Evolutionary conservation across 345 rosid species (phyloP).

Genomic region (Salix koriyanagi): DNA sequence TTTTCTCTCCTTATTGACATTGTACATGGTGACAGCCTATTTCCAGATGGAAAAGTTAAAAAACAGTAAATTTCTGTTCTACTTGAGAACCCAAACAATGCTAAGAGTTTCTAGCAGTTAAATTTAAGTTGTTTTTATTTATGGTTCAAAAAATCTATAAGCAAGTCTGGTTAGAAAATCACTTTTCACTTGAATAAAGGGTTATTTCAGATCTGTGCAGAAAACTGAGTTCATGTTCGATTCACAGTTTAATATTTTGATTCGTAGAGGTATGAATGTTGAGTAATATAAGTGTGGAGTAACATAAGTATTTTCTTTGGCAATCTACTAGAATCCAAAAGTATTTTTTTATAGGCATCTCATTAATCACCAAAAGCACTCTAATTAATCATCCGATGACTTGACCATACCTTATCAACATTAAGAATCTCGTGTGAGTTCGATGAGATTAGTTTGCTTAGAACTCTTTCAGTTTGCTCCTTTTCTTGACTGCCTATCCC

Average conservation of each 20-base stretch:
- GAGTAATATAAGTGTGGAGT: no score
- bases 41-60: background rate
- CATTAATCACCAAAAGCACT: no score
- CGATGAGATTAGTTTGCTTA: constrained; percentile 73
- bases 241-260: no score
- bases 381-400: background rate
- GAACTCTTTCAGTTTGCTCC: constrained; percentile 77
- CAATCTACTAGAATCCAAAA: no score
- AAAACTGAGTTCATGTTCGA: no score
- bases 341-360: no score
- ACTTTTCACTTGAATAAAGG: no score
- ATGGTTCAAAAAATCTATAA: background rate
- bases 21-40: constrained; percentile 81
- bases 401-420: constrained; percentile 56
- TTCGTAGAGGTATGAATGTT: no score
- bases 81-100: background rate
- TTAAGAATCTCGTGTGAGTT: constrained; percentile 84
- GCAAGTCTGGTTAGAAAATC: background rate
- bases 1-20: constrained; percentile 70
- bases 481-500: constrained; percentile 60
- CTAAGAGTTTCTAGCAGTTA: background rate
- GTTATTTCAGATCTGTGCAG: background rate
- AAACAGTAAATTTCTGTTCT: background rate
- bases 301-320: no score
- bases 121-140: background rate